Base-by-base conservation (phyloP, 768 basidiomycete genomes). In the Kwoniella sp. region DNA sequence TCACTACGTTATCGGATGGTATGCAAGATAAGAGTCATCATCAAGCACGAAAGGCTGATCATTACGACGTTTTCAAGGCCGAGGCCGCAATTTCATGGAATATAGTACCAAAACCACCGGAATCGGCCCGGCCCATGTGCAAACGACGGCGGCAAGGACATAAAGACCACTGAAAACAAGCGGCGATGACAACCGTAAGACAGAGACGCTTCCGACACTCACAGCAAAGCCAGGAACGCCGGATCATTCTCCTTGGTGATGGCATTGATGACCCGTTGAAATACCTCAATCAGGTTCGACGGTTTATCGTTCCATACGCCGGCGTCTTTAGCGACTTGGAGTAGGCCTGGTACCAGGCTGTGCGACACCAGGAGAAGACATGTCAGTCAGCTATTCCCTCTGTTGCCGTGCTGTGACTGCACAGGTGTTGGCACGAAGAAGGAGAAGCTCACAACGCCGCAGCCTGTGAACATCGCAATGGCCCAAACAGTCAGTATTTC, bases 251-350 rank as follows among this genome's bases (percentile, higher is more conserved):
- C 72, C 37, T 66, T 61, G 0, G 57, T 47, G 0, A 73, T 68
- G 5, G 72, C 67, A 30, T 64, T 61, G 31, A 73, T 65, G 11
- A 73, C 56, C 26, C 28, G 17, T 12, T 65, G 37, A 51, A 73
- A 71, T n/a, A 70, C 66, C 22, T 66, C 34, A 12, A 65, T 45
- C 3, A 73, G 58, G 9, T 53, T 50, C 22, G 55, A 47, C 12
- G 64, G 58, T 34, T 29, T 45, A 31, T 57, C 58, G 12, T 59
- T 51, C 67, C 66, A 68, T 12, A 61, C 48, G 22, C 51, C 23
- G 2, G 66, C 52, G 17, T 70, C 69, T 56, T 71, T 73, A 25
- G 69, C 72, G n/a, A 71, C 69, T 57, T 70, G 72, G 22, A 73
- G 62, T 28, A 73, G 34, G 25, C 66, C 66, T 13, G 72, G 72